Evolutionary conservation across 129 eudicot genomes (phyloP).

Genomic region (Flaveria bidentis): DNA sequence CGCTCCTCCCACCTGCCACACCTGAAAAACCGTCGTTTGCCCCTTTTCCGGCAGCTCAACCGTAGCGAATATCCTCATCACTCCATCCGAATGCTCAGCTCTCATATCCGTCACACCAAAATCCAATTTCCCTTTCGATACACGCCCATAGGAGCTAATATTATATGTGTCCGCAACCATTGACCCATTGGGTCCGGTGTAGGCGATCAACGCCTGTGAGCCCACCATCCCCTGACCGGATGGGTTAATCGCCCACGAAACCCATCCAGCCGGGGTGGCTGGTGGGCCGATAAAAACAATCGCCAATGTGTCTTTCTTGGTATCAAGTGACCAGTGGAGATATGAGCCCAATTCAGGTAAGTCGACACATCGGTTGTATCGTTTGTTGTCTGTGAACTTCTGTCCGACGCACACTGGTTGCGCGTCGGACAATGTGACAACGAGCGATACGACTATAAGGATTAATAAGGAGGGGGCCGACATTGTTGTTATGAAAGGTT

Average conservation of each 20-base stretch:
- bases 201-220: conserved; percentile 61
- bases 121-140: conserved; percentile 43
- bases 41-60: conserved; percentile 47
- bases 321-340: conserved; percentile 63
- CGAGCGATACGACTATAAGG: conserved; percentile 24
- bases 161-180: conserved; percentile 65
- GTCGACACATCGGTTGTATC: conserved; percentile 53
- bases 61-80: conserved; percentile 58
- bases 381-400: conserved; percentile 44
- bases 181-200: conserved; percentile 38
- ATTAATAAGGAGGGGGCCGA: conserved; percentile 11
- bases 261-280: conserved; percentile 59
- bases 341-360: conserved; percentile 49
- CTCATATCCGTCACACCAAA: conserved; percentile 45
- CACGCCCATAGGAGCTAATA: conserved; percentile 41
- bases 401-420: conserved; percentile 59
- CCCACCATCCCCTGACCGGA: conserved; percentile 75
- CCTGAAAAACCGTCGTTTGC: conserved; percentile 53
- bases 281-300: conserved; percentile 67
- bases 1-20: conserved; percentile 85
- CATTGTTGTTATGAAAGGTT: neutral
- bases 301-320: conserved; percentile 40
- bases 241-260: conserved; percentile 87
- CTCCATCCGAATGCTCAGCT: conserved; percentile 50
- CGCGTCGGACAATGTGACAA: conserved; percentile 15